These are phyloP conservation scores for Geotrichum aggregatum DNA, from an alignment of 1,139 yeast genomes.

Conservation along the genomic window DNA sequence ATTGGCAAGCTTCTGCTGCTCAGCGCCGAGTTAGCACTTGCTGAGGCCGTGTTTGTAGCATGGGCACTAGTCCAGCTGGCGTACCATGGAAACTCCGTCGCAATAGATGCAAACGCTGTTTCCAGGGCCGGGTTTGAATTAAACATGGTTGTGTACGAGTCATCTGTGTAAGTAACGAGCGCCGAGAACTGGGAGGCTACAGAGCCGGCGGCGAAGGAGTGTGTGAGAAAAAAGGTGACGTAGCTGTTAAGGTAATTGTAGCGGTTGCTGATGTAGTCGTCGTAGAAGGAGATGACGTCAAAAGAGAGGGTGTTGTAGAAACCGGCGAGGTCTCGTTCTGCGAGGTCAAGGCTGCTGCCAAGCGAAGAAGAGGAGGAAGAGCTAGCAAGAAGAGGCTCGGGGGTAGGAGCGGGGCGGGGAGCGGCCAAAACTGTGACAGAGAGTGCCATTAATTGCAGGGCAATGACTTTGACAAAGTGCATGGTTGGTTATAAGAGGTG, in stretches of 20 bases:
- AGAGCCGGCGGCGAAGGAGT: slow-evolving; percentile 9
- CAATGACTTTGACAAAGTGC: not conserved
- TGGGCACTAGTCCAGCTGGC: slow-evolving; percentile 9
- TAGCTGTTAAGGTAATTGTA: slow-evolving; percentile 17
- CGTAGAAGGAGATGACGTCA: slow-evolving; percentile 18
- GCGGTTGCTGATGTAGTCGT: slow-evolving; percentile 18
- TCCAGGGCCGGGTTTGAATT: not conserved
- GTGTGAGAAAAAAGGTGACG: slow-evolving; percentile 18
- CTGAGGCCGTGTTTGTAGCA: slow-evolving; percentile 25
- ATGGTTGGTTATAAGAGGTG: not conserved
- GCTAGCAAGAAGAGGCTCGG: not conserved
- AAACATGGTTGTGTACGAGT: slow-evolving; percentile 8
- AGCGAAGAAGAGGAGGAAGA: no score
- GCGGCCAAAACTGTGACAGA: not conserved
- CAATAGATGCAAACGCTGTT: slow-evolving; percentile 7
- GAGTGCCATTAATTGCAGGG: not conserved
- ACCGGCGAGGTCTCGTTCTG: slow-evolving; percentile 6
- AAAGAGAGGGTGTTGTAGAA: slow-evolving; percentile 14
- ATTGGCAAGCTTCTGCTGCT: not conserved
- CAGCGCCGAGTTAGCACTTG: not conserved
- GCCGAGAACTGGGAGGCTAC: slow-evolving; percentile 9
- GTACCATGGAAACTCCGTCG: slow-evolving; percentile 20
- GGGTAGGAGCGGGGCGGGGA: not conserved
- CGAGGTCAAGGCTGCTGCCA: no score
- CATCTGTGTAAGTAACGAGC: slow-evolving; percentile 19